These are phyloP conservation scores for Anisodus acutangulus DNA, from an alignment of 257 asterid species.

Conservation along the genomic window DNA sequence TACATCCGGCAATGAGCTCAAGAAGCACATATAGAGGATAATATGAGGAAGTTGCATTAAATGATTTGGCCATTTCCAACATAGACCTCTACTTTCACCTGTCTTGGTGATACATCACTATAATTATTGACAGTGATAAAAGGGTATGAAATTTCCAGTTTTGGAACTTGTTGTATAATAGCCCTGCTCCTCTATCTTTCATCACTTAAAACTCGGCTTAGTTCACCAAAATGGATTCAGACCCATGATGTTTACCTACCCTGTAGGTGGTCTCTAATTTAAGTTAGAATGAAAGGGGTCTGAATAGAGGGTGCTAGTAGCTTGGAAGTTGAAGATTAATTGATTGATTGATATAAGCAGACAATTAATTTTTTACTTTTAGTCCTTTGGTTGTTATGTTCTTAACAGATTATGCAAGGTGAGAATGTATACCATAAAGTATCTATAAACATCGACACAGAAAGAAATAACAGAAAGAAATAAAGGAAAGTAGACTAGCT, in stretches of 20 bases:
- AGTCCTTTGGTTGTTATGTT: not conserved
- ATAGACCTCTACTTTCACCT: not conserved
- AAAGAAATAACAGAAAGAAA: slow-evolving; percentile 4
- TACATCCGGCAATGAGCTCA: not conserved
- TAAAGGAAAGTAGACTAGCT: not conserved
- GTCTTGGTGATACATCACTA: not conserved
- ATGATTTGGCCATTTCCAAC: slow-evolving; percentile 1
- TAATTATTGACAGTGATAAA: not conserved
- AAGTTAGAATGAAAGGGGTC: slow-evolving; percentile 5
- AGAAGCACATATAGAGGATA: not conserved
- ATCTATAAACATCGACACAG: not conserved
- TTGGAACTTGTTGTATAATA: not conserved
- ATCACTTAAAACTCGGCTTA: not conserved
- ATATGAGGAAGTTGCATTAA: not conserved
- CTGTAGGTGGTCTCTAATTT: not conserved
- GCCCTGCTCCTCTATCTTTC: slow-evolving; percentile 1
- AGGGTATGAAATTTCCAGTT: slow-evolving; percentile 12
- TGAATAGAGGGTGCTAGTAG: not conserved
- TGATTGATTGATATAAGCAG: not conserved
- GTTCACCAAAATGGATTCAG: not conserved
- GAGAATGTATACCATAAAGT: not conserved
- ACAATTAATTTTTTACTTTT: not conserved
- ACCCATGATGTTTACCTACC: not conserved
- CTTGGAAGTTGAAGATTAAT: not conserved
- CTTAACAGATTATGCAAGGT: not conserved